Evolutionary conservation across 78 protist species (phyloP).

Genomic region (Dictyostelium purpureum): DNA sequence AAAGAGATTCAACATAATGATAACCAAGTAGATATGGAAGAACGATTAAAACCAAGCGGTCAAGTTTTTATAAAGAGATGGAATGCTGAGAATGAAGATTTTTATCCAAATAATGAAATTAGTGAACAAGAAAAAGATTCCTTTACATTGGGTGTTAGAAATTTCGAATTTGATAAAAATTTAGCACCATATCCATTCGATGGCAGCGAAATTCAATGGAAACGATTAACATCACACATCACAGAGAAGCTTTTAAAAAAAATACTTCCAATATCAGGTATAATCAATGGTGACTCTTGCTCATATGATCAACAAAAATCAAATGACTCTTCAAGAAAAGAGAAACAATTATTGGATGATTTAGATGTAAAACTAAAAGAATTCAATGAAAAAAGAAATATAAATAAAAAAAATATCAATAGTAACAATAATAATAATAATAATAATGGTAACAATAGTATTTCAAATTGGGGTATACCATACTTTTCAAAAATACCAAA

Average conservation of each 20-base stretch:
- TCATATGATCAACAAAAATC: not conserved
- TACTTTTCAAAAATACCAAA: constrained; percentile 55
- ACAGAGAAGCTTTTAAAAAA: not conserved
- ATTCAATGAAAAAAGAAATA: constrained; percentile 5
- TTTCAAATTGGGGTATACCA: constrained; percentile 65
- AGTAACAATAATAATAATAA: not conserved
- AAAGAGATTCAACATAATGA: not conserved
- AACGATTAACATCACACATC: constrained; percentile 7
- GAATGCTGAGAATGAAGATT: constrained; percentile 40
- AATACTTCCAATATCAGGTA: constrained; percentile 33
- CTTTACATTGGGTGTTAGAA: not conserved
- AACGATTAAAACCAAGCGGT: not conserved
- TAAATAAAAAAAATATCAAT: not conserved
- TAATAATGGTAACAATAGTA: not conserved
- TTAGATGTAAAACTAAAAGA: constrained; percentile 33
- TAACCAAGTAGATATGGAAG: not conserved
- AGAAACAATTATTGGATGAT: constrained; percentile 14
- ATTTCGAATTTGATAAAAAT: constrained; percentile 52
- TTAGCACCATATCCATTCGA: constrained; percentile 59
- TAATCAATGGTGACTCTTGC: constrained; percentile 59
- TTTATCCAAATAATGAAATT: not conserved
- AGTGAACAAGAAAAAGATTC: not conserved
- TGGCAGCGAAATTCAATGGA: constrained; percentile 30
- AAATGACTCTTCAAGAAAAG: not conserved
- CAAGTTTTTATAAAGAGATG: constrained; percentile 31